These are phyloP conservation scores for Neurospora sp. DNA, from an alignment of 495 filamentous ascomycete species.

Conservation along the genomic window DNA sequence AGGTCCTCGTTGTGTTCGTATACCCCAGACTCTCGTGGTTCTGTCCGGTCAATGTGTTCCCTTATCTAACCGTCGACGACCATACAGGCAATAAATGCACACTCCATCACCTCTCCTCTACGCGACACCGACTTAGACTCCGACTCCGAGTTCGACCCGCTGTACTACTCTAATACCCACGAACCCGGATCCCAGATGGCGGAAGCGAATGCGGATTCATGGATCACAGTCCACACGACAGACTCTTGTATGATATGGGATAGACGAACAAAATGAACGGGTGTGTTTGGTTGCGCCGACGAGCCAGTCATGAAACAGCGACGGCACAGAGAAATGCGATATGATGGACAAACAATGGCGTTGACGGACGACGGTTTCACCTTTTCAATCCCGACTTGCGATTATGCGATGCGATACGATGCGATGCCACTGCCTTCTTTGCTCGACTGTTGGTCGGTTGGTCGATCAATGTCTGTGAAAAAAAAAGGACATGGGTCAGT, in stretches of 20 bases:
- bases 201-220: neutral
- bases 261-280: neutral
- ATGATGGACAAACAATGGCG: neutral
- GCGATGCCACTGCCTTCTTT: neutral
- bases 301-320: neutral
- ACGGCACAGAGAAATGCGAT: neutral
- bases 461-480: neutral
- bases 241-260: neutral
- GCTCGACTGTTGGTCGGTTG: neutral
- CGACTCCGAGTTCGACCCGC: neutral
- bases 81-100: neutral
- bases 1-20: conserved; percentile 27
- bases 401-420: neutral
- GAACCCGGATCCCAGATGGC: neutral
- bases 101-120: neutral
- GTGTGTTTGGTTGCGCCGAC: neutral
- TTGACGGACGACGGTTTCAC: neutral
- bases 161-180: neutral
- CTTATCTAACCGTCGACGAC: neutral
- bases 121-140: neutral
- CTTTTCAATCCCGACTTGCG: neutral
- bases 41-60: neutral
- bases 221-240: neutral
- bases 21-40: neutral
- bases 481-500: neutral